Evolutionary conservation across 176 grass and related monocot genomes (phyloP), one percentile per base, ranked within the genome.

Genomic region (Oryza rufipogon): DNA sequence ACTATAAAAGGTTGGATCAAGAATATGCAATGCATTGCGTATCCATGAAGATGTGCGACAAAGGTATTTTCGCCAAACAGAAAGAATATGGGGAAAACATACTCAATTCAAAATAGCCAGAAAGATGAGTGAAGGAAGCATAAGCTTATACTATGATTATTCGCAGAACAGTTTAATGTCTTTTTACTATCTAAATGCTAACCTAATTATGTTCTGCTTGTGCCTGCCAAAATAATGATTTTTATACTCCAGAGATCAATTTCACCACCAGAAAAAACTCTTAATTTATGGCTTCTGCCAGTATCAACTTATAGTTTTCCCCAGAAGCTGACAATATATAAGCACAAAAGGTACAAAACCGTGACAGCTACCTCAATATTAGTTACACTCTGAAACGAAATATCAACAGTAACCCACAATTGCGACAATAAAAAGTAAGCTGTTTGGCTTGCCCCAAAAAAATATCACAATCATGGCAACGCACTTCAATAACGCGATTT

Each of bases 81-180:
- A 76, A 67, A 8, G 7, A 76, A 47, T 84, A 39, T 83, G 41
- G 58, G 41, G 41, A 67, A 28, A 9, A n/a, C 54, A 2, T 49
- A 65, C 46, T 70, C 69, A 83, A 83, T 83, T 83, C 25, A 74
- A 74, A 33, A 34, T 16, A 73, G 25, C 39, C 25, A 83, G 38
- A 45, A 64, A 19, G 52, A 73, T 45, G 49, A 82, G 20, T 14
- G 26, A 42, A 46, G 30, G 5, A 8, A 11, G 51, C 38, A 39
- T 44, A 70, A 1, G 25, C 26, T 10, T 71, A 42, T 52, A 15
- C 16, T 19, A 77, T 81, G n/a, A 7, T 23, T 32, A 52, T 15
- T 22, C 15, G 68, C 36, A 80, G 17, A 51, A 34, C 12, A 70
- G 15, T 56, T 70, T n/a, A 17, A 12, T 36, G 51, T 19, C 51